Percentiles rank a stretch among this genome's conserved stretches.
Evolutionary conservation across 2,329 filamentous ascomycete genomes (phyloP).

Genomic region (Aureobasidium leucospermi): DNA sequence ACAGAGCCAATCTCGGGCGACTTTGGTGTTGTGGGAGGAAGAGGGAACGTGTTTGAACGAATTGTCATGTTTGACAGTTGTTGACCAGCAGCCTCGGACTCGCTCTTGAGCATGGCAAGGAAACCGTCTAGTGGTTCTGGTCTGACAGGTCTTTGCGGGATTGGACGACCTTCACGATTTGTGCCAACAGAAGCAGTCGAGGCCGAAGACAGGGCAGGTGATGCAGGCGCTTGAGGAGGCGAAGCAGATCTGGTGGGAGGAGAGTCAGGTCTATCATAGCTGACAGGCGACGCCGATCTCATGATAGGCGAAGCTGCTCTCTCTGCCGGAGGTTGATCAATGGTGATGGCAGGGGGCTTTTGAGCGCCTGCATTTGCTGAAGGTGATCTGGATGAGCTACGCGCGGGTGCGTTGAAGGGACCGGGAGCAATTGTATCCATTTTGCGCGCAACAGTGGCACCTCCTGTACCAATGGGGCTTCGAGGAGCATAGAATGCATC

Average conservation of each 20-base stretch:
- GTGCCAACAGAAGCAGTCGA: neutral
- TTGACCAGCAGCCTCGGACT: constrained; percentile 9
- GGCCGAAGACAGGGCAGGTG: neutral
- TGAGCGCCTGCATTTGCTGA: neutral
- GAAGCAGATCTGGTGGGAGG: neutral
- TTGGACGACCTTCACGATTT: constrained; percentile 19
- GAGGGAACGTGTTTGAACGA: constrained; percentile 16
- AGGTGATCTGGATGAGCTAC: neutral
- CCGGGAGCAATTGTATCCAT: constrained; percentile 57
- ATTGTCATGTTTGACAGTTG: constrained; percentile 3
- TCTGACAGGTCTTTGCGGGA: constrained; percentile 25
- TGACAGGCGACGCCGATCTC: neutral
- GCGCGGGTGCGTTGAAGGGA: constrained; percentile 46
- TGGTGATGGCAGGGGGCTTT: neutral
- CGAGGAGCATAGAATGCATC: constrained; percentile 32
- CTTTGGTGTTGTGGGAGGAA: neutral
- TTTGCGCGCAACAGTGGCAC: constrained; percentile 44
- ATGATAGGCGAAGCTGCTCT: neutral
- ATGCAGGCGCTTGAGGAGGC: neutral
- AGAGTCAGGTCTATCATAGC: constrained; percentile 1
- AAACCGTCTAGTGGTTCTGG: constrained; percentile 21
- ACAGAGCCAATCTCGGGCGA: neutral
- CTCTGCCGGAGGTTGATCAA: neutral
- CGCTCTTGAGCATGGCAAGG: constrained; percentile 15
- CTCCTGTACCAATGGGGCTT: constrained; percentile 35